Percentiles rank a stretch among this genome's conserved stretches.
Conservation (phyloP, 306 rosid species). For the Lathyrus sativus region DNA sequence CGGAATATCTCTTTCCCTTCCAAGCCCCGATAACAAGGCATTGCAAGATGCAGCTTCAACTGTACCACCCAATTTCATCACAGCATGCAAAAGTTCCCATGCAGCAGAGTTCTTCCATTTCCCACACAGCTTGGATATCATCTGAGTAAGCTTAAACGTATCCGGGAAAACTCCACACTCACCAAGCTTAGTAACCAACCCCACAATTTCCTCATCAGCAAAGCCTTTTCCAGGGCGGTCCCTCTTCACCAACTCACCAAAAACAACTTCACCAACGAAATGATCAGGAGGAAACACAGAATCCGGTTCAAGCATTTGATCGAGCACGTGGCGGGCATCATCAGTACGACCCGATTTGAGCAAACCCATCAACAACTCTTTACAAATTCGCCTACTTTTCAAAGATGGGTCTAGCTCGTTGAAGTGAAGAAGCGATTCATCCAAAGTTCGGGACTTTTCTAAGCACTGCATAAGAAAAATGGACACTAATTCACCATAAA, state of each 20-base stretch:
- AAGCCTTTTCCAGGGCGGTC: constrained; percentile 36
- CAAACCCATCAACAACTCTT: constrained; percentile 39
- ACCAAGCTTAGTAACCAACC: constrained; percentile 56
- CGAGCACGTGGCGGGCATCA: constrained; percentile 59
- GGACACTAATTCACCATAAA: too few relatives aligned
- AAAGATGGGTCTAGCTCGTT: constrained; percentile 43
- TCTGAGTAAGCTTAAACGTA: constrained; percentile 49
- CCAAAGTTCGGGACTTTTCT: constrained; percentile 5
- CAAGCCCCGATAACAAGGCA: constrained; percentile 67
- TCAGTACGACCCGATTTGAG: constrained; percentile 47
- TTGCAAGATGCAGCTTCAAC: constrained; percentile 67
- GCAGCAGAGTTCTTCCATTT: constrained; percentile 51
- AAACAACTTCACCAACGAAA: constrained; percentile 51
- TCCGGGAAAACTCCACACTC: constrained; percentile 53
- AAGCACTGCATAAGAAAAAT: background rate
- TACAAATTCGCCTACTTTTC: constrained; percentile 54
- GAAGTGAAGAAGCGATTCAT: constrained; percentile 47
- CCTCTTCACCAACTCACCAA: constrained; percentile 46
- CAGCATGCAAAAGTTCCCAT: constrained; percentile 61
- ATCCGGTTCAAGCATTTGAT: constrained; percentile 66
- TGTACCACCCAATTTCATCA: constrained; percentile 56
- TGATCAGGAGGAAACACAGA: constrained; percentile 46
- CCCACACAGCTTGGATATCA: constrained; percentile 59
- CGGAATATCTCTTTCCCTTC: constrained; percentile 46
- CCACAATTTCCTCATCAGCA: constrained; percentile 48